phyloP scores from a whole-genome alignment of 768 basidiomycete genomes.

The Tephrocybe sp. region DNA sequence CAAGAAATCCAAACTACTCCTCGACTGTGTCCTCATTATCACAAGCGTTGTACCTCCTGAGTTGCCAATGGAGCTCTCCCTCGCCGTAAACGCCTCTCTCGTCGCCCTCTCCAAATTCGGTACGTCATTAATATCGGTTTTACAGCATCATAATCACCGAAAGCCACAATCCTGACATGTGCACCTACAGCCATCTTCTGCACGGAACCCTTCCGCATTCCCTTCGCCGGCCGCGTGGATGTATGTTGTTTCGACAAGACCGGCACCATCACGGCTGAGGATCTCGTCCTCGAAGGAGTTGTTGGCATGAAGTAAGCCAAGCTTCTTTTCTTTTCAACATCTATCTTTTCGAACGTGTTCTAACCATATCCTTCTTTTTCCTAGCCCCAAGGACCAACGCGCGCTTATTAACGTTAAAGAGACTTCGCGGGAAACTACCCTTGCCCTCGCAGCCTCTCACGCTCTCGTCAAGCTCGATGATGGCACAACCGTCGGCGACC shows the following conservation, averaged over 20 bases:
- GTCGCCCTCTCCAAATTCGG: slow-evolving; percentile 93
- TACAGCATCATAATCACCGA: background rate
- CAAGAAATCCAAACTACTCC: slow-evolving; percentile 91
- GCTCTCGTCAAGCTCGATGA: slow-evolving; percentile 94
- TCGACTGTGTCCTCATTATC: slow-evolving; percentile 95
- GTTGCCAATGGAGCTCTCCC: slow-evolving; percentile 94
- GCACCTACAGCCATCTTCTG: slow-evolving; percentile 98
- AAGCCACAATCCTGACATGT: too few relatives aligned
- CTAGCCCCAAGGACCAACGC: slow-evolving; percentile 56
- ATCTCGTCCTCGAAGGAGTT: slow-evolving; percentile 92
- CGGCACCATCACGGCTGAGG: slow-evolving; percentile 96
- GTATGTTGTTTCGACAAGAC: slow-evolving; percentile 99
- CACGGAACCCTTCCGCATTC: slow-evolving; percentile 98
- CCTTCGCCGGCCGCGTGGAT: slow-evolving; percentile 92
- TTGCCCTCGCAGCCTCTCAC: slow-evolving; percentile 92
- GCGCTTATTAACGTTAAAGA: slow-evolving; percentile 81
- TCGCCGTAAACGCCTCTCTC: slow-evolving; percentile 94
- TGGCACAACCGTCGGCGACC: slow-evolving; percentile 92
- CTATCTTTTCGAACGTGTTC: background rate
- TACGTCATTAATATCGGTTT: slow-evolving; percentile 36
- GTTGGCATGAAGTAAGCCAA: slow-evolving; percentile 82
- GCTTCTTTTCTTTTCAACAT: background rate
- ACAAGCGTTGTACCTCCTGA: slow-evolving; percentile 98
- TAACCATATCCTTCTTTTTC: slow-evolving; percentile 7
- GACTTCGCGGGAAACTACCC: slow-evolving; percentile 72